Evolutionary conservation across 108 stramenopile species (phyloP).

Genomic region (Aurantiochytrium sp.): DNA sequence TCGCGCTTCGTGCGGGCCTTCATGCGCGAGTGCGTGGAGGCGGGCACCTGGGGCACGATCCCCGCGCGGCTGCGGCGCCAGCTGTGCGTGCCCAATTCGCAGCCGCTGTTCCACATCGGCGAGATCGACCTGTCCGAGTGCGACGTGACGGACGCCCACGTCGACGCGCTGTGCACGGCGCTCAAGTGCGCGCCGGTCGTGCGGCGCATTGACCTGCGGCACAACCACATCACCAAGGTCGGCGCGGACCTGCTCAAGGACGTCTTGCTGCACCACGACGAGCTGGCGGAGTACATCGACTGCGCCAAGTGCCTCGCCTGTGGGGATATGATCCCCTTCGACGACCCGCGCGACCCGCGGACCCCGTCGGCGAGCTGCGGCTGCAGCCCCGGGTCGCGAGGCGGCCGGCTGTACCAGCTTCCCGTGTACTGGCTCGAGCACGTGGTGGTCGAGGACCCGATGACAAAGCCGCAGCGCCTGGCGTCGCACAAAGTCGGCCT

Average conservation of each 20-base stretch:
- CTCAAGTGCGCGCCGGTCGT: not conserved
- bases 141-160: not conserved
- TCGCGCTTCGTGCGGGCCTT: not conserved
- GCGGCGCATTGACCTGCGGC: not conserved
- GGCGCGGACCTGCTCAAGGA: not conserved
- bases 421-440: constrained; percentile 24
- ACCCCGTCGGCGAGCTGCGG: not conserved
- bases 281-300: not conserved
- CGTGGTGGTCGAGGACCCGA: not conserved
- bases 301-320: not conserved
- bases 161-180: not conserved
- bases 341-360: not conserved
- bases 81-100: not conserved
- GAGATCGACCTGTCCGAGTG: constrained; percentile 9
- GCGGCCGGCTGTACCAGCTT: not conserved
- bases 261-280: not conserved
- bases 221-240: not conserved
- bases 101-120: constrained; percentile 11
- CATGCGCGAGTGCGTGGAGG: constrained; percentile 16
- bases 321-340: not conserved
- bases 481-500: not conserved
- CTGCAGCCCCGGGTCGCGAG: not conserved
- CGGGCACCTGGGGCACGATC: not conserved
- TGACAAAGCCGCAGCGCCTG: not conserved
- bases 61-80: not conserved